These are phyloP conservation scores for Amanita pseudoporphyria DNA, from an alignment of 768 basidiomycete genomes.

Conservation along the genomic window DNA sequence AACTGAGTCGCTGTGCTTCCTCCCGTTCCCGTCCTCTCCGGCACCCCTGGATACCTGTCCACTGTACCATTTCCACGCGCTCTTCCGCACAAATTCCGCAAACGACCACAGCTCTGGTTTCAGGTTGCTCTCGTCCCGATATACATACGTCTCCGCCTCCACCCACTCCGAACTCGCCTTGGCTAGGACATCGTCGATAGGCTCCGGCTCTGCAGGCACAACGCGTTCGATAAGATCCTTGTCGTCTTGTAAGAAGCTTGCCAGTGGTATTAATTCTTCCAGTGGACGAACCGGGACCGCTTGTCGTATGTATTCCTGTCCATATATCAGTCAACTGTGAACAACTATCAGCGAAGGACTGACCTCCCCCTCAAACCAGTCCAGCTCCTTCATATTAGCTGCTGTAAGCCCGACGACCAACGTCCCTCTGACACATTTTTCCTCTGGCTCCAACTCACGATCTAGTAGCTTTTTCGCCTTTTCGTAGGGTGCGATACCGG, in stretches of 20 bases:
- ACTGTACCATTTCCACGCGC: constrained; percentile 73
- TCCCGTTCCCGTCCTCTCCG: constrained; percentile 25
- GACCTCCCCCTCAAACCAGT: constrained; percentile 77
- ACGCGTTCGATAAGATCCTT: constrained; percentile 29
- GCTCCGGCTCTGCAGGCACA: constrained; percentile 32
- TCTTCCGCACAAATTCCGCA: constrained; percentile 67
- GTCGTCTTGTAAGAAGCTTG: constrained; percentile 9
- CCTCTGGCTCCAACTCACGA: constrained; percentile 44
- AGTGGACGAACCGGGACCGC: constrained; percentile 50
- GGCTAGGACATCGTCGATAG: constrained; percentile 18
- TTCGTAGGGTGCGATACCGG: constrained; percentile 62
- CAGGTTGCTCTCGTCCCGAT: constrained; percentile 36
- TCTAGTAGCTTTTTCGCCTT: constrained; percentile 36
- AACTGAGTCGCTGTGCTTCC: not conserved
- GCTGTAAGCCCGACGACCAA: constrained; percentile 64
- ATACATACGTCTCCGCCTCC: constrained; percentile 69
- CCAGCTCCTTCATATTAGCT: constrained; percentile 57
- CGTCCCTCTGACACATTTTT: constrained; percentile 68
- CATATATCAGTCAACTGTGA: not conserved
- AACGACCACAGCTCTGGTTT: constrained; percentile 68
- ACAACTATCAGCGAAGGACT: constrained; percentile 14
- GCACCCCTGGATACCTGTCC: constrained; percentile 15
- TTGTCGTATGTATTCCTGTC: constrained; percentile 64
- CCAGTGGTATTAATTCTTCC: constrained; percentile 26
- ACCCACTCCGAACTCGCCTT: constrained; percentile 16